Evolutionary conservation across 257 asterid species (phyloP), one percentile per base, ranked within the genome.

Genomic region (Solanum rostratum): DNA sequence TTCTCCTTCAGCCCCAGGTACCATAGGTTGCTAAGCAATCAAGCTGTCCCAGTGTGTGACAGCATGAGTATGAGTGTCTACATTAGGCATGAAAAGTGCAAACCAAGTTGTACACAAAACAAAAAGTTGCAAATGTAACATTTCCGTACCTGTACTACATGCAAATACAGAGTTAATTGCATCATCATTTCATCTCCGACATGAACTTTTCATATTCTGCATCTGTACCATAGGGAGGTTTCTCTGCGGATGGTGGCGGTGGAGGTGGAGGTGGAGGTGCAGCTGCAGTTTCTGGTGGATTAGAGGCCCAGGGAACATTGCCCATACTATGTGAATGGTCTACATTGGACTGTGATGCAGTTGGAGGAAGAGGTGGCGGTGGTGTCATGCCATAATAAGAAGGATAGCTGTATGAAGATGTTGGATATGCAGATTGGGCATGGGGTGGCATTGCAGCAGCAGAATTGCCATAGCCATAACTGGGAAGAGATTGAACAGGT

Each of bases 141-240:
- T 93, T 88, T 76, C 16, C 84, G 43, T 69, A 68, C 83, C 63
- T 80, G 59, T 76, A 24, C 82, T 76, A 54, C 74, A 68, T 60
- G 73, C 78, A 69, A 85, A 41, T 10, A 16, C 45, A 60, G 82
- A 76, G 45, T 46, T 43, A 69, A 39, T 63, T 63, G 85, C 54
- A 66, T 81, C 78, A 37, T 92, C 89, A 93, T 90, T 93, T 93
- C 95, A 95, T 92, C 88, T 96, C 99, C 16, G 98, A 94, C 98
- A 96, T 94, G 94, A 96, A 96, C 91, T 93, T 96, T 90, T 95
- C 99, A 83, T 93, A 96, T 85, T 96, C 98, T 53, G 97, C 82
- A 81, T 96, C 99, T 5, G 89, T 53, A 43, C 91, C 89, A 76
- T 84, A 80, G 80, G 83, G 85, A 82, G 89, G 89, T 82, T 92